These are phyloP conservation scores for Nemania diffusa DNA, from an alignment of 2,329 filamentous ascomycete genomes.

Conservation along the genomic window DNA sequence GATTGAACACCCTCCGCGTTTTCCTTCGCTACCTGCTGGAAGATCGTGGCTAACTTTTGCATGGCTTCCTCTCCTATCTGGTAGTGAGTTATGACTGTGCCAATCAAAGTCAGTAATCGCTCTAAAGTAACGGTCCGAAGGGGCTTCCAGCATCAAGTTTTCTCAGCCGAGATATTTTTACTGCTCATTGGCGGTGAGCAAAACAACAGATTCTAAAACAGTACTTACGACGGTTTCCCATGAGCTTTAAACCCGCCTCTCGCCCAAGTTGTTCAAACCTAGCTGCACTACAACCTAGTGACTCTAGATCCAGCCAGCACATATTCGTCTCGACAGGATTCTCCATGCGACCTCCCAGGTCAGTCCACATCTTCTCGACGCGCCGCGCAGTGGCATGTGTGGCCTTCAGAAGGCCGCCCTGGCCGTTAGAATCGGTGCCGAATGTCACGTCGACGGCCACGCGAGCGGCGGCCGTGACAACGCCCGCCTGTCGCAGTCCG, in stretches of 20 bases:
- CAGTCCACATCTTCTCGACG: constrained; percentile 71
- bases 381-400: constrained; percentile 69
- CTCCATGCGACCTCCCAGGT: constrained; percentile 67
- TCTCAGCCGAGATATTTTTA: background rate
- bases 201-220: background rate
- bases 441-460: constrained; percentile 86
- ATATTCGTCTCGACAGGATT: constrained; percentile 77
- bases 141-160: background rate
- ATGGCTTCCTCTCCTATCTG: constrained; percentile 70
- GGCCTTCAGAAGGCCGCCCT: constrained; percentile 56
- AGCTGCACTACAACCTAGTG: constrained; percentile 37
- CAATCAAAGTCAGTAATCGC: background rate
- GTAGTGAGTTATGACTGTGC: constrained; percentile 49
- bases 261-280: constrained; percentile 44
- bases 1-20: constrained; percentile 49
- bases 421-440: constrained; percentile 58
- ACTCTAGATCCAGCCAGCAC: constrained; percentile 71
- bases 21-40: constrained; percentile 51
- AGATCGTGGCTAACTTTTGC: constrained; percentile 57
- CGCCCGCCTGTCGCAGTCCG: constrained; percentile 78
- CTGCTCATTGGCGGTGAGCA: background rate
- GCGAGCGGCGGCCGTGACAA: constrained; percentile 78
- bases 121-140: background rate
- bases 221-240: constrained; percentile 39
- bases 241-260: constrained; percentile 44